Evolutionary conservation across 257 asterid genomes (phyloP).

Genomic region (Ballota nigra): DNA sequence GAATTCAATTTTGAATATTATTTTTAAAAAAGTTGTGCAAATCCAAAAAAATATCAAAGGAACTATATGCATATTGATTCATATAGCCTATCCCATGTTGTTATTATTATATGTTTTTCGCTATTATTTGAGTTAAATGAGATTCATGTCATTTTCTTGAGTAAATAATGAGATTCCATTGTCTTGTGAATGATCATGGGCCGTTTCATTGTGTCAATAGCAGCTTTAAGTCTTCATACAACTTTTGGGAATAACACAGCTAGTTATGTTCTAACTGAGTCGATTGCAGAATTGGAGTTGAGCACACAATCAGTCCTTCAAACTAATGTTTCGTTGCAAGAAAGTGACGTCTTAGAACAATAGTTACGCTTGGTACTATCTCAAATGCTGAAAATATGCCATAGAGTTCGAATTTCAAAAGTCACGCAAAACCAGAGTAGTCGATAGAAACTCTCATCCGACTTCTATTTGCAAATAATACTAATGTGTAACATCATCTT

Average conservation of each 20-base stretch:
- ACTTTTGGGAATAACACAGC: background rate
- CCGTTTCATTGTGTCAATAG: background rate
- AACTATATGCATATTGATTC: background rate
- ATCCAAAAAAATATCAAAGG: no score
- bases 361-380: background rate
- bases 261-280: background rate
- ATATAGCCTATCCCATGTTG: background rate
- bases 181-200: background rate
- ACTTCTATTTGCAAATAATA: background rate
- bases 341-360: background rate
- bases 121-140: background rate
- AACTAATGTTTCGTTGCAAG: background rate
- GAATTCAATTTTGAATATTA: background rate
- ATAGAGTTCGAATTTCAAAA: background rate
- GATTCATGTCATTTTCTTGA: background rate
- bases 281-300: background rate
- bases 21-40: background rate
- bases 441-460: background rate
- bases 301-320: background rate
- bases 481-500: slow-evolving; percentile 20
- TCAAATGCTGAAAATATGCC: background rate
- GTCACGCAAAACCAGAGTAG: background rate
- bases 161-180: background rate
- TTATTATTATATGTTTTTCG: background rate
- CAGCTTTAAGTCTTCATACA: background rate